Evolutionary conservation across 805 yeast species (phyloP).

Genomic region (Debaryomyces hansenii): DNA sequence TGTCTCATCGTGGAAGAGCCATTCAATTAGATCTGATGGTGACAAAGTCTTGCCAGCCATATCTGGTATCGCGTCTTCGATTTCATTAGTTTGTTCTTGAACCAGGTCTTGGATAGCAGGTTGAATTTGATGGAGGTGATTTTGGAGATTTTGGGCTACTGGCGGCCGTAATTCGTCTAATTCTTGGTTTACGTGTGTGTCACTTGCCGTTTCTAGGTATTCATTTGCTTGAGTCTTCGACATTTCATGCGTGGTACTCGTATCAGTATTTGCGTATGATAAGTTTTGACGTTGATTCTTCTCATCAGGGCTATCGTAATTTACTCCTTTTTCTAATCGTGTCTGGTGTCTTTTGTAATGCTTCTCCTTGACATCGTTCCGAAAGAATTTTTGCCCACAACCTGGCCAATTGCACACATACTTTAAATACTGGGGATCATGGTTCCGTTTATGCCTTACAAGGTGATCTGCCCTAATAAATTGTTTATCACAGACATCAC

Average conservation of each 20-base stretch:
- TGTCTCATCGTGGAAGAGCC: slow-evolving; percentile 26
- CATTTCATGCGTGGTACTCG: not conserved
- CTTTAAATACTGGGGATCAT: slow-evolving; percentile 19
- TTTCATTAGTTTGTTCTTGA: not conserved
- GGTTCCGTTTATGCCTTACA: slow-evolving; percentile 62
- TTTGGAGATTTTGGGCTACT: not conserved
- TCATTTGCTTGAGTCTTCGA: not conserved
- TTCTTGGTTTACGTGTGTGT: not conserved
- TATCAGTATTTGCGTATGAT: not conserved
- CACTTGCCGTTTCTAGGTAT: not conserved
- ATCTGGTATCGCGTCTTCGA: not conserved
- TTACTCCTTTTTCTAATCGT: slow-evolving; percentile 1
- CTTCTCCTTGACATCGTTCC: slow-evolving; percentile 23
- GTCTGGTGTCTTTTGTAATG: slow-evolving; percentile 17
- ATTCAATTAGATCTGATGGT: slow-evolving; percentile 30
- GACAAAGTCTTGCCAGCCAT: slow-evolving; percentile 13
- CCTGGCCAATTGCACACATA: slow-evolving; percentile 16
- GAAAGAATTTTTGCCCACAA: slow-evolving; percentile 15
- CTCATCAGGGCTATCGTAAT: no score
- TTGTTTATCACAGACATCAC: slow-evolving; percentile 50
- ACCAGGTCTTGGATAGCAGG: not conserved
- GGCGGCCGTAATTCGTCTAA: not conserved
- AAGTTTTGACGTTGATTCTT: no score
- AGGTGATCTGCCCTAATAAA: slow-evolving; percentile 62
- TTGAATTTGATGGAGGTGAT: not conserved